phyloP scores from a whole-genome alignment of 2,329 filamentous ascomycete species.

The Sphaerulina vaccinii region DNA sequence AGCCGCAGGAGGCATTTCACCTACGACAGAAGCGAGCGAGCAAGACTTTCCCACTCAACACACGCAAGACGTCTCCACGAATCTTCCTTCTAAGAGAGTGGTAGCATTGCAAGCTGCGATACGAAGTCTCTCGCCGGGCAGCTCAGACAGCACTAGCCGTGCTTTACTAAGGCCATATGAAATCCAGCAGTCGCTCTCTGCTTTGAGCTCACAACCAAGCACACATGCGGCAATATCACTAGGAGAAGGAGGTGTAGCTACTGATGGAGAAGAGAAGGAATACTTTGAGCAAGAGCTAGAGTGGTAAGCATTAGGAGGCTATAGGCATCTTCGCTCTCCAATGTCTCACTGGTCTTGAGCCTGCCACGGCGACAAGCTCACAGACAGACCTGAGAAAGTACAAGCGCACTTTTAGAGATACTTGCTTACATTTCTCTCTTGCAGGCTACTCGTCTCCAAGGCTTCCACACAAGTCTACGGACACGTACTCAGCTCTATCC shows the following conservation, averaged over 20 bases:
- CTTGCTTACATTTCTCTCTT: too few relatives aligned
- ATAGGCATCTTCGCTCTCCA: too few relatives aligned
- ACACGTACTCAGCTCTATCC: constrained; percentile 69
- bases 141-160: constrained; percentile 23
- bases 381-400: too few relatives aligned
- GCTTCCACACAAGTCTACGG: constrained; percentile 90
- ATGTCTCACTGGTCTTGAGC: too few relatives aligned
- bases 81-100: constrained; percentile 29
- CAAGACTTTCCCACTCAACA: not conserved
- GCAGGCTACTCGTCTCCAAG: constrained; percentile 85
- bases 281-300: constrained; percentile 75
- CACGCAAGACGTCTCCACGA: constrained; percentile 1
- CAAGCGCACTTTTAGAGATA: too few relatives aligned
- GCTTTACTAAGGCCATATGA: constrained; percentile 24
- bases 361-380: too few relatives aligned
- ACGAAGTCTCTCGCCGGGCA: constrained; percentile 30
- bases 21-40: constrained; percentile 10
- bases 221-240: constrained; percentile 15
- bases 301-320: too few relatives aligned
- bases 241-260: constrained; percentile 10
- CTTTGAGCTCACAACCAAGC: constrained; percentile 18
- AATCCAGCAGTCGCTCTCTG: constrained; percentile 15
- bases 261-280: constrained; percentile 13
- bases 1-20: not conserved
- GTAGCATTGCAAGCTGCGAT: constrained; percentile 36